Evolutionary conservation across 768 basidiomycete genomes (phyloP), one percentile per base, ranked within the genome.

Genomic region (Auriscalpium microsporum): DNA sequence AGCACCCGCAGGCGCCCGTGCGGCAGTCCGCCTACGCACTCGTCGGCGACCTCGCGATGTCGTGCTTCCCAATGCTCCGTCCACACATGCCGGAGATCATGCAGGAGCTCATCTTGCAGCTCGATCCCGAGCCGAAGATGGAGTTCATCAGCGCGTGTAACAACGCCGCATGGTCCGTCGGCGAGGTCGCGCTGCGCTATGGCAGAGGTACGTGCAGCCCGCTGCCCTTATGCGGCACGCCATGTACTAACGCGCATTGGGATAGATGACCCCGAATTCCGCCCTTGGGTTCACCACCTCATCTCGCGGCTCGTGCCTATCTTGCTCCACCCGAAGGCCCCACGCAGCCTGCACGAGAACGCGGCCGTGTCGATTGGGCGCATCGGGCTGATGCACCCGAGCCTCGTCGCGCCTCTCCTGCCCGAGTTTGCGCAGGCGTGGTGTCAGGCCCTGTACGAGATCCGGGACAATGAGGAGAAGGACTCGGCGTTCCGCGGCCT

Each of bases 101-200:
- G 89, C 77, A 82, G 14, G 89, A 94, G 66, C 78, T 99, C 53
- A 88, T 90, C 58, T 72, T 79, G 42, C 94, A 98, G 64, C 87
- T 99, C 52, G 89, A 94, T 58, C 88, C 90, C 5, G 90, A 95
- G 65, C 96, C 95, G 1, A 90, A 91, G 64, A 78, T 87, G 35
- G 94, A 97, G 69, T 93, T 94, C 65, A 84, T 98, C 59, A 94
- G 92, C 62, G 96, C 95, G 6, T 94, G 92, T 69, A 99, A 99
- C 71, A 99, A 99, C 67, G 96, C 96, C 10, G 95, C 95, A 1
- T 99, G 96, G 96, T 94, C 93, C n/a, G 94, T 96, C 33, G 96
- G 96, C 45, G 96, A 99, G 71, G 92, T 99, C 35, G 92, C 96
- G 8, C 72, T 99, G 58, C 90, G 93, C 48, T 94, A 90, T 67